Evolutionary conservation across 2,329 filamentous ascomycete genomes (phyloP), one percentile per base, ranked within the genome.

Genomic region (Talaromyces sp.): DNA sequence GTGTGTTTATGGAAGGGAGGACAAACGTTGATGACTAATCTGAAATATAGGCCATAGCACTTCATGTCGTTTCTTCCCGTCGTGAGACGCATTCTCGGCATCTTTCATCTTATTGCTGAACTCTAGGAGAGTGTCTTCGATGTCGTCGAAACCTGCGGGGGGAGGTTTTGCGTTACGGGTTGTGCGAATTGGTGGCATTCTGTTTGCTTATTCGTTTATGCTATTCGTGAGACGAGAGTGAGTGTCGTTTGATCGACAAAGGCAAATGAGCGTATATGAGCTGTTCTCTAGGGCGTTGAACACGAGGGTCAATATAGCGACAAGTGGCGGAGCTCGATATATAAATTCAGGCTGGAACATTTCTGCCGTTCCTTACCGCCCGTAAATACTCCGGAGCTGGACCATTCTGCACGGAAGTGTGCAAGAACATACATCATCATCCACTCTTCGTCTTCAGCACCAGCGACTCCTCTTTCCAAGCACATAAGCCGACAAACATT

Each of bases 41-140:
- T 98, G 93, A 73, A 99, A 98, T 68, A 99, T 92, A 65, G 95
- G 93, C 95, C 95, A 99, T 67, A 93, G 86, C 69, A 91, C 91
- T 79, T 98, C 92, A 73, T 97, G 90, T 75, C 93, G 93, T 86
- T 90, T 83, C 84, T 92, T 84, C 80, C 91, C 75, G 80, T 91
- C 79, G 69, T 88, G 85, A 18, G 92, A 88, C 55, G 92, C 89
- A 77, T 96, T 96, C 75, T 97, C 92, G 59, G 95, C 95, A 71
- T 88, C 86, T 73, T 88, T 88, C 85, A 88, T 87, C 74, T 86
- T 86, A 76, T 87, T 88, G 71, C 80, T 79, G 75, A 88, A 88
- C 68, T 88, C 86, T 59, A 88, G 81, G 9, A 88, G 81, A 2
- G 85, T 88, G 73, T 88, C 86, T 78, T 88, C 86, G 72, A 88